Conservation (phyloP, 2,329 filamentous ascomycete species). For the Incumbomyces delicatus region DNA sequence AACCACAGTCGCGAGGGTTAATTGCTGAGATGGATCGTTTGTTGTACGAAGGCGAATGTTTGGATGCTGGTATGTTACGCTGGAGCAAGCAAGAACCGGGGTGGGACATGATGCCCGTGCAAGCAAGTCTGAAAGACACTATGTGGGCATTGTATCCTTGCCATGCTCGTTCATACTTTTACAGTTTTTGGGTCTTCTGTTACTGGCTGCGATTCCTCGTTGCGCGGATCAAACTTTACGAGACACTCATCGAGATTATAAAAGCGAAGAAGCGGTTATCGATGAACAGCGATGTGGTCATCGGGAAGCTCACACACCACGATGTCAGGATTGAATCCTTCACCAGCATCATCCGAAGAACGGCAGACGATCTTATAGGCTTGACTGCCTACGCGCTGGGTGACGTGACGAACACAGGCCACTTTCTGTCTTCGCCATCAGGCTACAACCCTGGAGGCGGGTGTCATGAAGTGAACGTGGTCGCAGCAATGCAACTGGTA, state of each 20-base stretch:
- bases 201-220: slow-evolving; percentile 18
- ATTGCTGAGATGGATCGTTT: not conserved
- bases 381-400: slow-evolving; percentile 19
- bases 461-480: slow-evolving; percentile 15
- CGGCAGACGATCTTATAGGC: slow-evolving; percentile 11
- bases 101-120: slow-evolving; percentile 18
- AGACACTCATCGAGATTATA: slow-evolving; percentile 16
- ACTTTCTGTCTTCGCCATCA: slow-evolving; percentile 14
- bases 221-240: slow-evolving; percentile 21
- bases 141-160: slow-evolving; percentile 19
- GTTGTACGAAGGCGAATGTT: slow-evolving; percentile 12
- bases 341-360: slow-evolving; percentile 1
- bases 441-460: slow-evolving; percentile 7
- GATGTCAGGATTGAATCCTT: slow-evolving; percentile 11
- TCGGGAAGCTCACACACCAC: not conserved
- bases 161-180: slow-evolving; percentile 16
- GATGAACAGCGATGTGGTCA: not conserved
- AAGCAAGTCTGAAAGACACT: slow-evolving; percentile 10
- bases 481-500: slow-evolving; percentile 20
- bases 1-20: not conserved
- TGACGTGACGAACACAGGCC: slow-evolving; percentile 15
- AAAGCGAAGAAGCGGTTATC: slow-evolving; percentile 4
- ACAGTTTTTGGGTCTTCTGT: slow-evolving; percentile 18
- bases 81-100: slow-evolving; percentile 19
- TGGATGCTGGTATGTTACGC: slow-evolving; percentile 14